Evolutionary conservation across 2,329 filamentous ascomycete genomes (phyloP), one percentile per base, ranked within the genome.

Genomic region (Fusarium sp.): DNA sequence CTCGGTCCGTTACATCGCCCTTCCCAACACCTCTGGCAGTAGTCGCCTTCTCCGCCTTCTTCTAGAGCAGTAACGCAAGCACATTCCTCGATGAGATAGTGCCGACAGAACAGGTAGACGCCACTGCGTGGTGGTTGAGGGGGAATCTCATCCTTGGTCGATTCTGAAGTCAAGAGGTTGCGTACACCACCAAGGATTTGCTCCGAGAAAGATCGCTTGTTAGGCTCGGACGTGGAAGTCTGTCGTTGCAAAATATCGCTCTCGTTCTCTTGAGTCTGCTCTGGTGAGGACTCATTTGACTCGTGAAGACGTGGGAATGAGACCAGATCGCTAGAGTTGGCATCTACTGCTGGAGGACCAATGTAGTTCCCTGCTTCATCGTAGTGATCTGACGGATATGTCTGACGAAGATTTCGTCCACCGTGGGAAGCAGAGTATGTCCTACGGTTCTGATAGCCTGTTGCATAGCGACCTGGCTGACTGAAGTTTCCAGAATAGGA

Each of bases 21-120:
- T n/a, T 61, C 59, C 72, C 72, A 74, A 41, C 72, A 74, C 16
- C 39, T 57, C 42, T 69, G 62, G 21, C 72, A 75, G n/a, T 74
- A 74, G 37, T 74, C 70, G 11, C 72, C 72, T 11, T 45, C 31
- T 19, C 52, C 63, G 6, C 44, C 26, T 4, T 56, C 56, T 13
- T 57, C 54, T 7, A 75, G 51, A 7, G 57, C 48, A 7, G 58
- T 65, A 26, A 54, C 50, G 19, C 72, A 74, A 11, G 58, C 59
- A 43, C 72, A 75, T 14, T 58, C 55, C 12, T 60, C 62, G 14
- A 62, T 53, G 14, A 72, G 64, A 19, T 56, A 56, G 46, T 74
- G 70, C 28, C 67, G 70, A 26, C 72, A 75, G 28, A 68, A 74
- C 7, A 72, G 12, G 57, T 73, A 69, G 14, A 37, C 26, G 26